Base-by-base conservation (phyloP, 345 rosid genomes). In the Boechera stricta region DNA sequence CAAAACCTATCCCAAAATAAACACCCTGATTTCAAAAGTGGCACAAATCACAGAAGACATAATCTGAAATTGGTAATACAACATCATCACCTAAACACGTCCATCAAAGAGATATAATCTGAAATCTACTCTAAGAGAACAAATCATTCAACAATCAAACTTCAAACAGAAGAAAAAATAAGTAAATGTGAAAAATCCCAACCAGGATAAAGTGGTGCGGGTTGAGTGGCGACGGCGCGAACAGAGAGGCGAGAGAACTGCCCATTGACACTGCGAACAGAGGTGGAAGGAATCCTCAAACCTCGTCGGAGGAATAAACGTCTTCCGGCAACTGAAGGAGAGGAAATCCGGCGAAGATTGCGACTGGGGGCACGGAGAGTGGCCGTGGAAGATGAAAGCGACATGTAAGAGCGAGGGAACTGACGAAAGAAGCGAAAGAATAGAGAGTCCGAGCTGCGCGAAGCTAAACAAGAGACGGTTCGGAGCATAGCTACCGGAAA, bases 221-320 rank as follows among this genome's bases (percentile, higher is more conserved):
- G 85, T 36, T 86, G 88, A 28, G 91, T 84, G 44, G 96, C 92
- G 54, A 89, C 80, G 71, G 98, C 96, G 51, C 85, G 89, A 3
- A 77, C 13, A 16, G 93, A 78, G 72, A 91, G 77, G 26, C 92
- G 73, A 39, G 92, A 86, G 82, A 85, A 85, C 68, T 57, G 83
- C 10, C 81, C 73, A 66, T 57, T 62, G 80, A 42, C 85, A 80
- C 38, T 78, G 44, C 47, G 85, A 73, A 6, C 54, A n/a, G 81
- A 45, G 28, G 78, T 28, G 28, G 79, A 65, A 31, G 82, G 77
- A 26, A 72, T 58, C 58, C 83, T 58, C 69, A 67, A 63, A 54
- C 77, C 81, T 76, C 88, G 57, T 67, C 72, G 85, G 73, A 80
- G 82, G 38, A 80, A 74, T 55, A 82, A 74, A 73, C 90, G 87